Percentiles rank a stretch among this genome's conserved stretches.
phyloP scores from a whole-genome alignment of 768 basidiomycete species.

The Phanerodontia chrysosporium region DNA sequence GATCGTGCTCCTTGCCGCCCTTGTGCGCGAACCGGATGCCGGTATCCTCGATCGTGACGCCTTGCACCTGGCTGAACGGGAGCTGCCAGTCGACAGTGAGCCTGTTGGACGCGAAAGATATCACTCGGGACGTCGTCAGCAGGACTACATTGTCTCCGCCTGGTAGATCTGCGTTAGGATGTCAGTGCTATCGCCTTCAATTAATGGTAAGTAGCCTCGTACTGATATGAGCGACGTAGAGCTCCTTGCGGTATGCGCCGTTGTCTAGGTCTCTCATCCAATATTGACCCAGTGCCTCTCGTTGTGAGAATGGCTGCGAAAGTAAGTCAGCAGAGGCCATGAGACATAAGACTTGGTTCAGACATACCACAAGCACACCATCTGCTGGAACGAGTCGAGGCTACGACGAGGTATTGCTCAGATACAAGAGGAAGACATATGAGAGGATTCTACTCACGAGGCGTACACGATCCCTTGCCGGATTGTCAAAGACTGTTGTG shows the following conservation, averaged over 20 bases:
- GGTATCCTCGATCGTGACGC: slow-evolving; percentile 84
- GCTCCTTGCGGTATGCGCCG: slow-evolving; percentile 78
- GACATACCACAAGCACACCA: slow-evolving; percentile 77
- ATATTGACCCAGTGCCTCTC: slow-evolving; percentile 91
- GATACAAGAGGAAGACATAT: neutral
- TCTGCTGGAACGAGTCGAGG: slow-evolving; percentile 86
- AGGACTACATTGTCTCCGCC: slow-evolving; percentile 78
- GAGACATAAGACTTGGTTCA: neutral
- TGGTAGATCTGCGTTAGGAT: slow-evolving; percentile 50
- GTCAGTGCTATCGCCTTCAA: neutral
- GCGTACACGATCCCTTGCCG: slow-evolving; percentile 82
- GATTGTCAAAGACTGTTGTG: slow-evolving; percentile 94
- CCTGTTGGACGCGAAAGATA: slow-evolving; percentile 83
- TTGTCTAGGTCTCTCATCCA: slow-evolving; percentile 96
- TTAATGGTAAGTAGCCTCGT: slow-evolving; percentile 21
- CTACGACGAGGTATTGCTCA: slow-evolving; percentile 29
- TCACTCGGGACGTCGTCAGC: slow-evolving; percentile 71
- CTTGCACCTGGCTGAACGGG: slow-evolving; percentile 80
- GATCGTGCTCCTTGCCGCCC: slow-evolving; percentile 67
- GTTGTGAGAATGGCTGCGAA: slow-evolving; percentile 75
- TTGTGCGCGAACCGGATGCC: slow-evolving; percentile 88
- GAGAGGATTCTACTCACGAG: slow-evolving; percentile 43
- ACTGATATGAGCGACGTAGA: slow-evolving; percentile 93
- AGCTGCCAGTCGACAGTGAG: slow-evolving; percentile 90
- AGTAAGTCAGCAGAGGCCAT: too few relatives aligned